Conservation (phyloP, 208 protist species). For the Strigomonas culicis region DNA sequence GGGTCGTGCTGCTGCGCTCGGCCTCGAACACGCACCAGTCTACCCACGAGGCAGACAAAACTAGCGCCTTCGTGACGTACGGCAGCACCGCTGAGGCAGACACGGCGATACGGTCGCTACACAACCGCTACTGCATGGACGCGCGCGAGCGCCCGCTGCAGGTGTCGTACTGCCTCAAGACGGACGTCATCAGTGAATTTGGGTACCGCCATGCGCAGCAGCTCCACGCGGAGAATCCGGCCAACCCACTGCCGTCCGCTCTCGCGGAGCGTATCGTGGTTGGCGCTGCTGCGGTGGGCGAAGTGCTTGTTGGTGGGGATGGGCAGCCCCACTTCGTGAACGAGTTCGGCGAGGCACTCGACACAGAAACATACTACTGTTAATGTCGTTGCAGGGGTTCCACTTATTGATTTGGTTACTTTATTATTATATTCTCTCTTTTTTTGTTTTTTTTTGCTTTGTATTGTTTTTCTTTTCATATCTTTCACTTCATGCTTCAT, state of each 20-base stretch:
- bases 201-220: conserved; percentile 50
- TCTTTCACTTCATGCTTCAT: neutral
- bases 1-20: conserved; percentile 22
- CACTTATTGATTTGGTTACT: neutral
- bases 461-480: neutral
- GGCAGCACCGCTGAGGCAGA: conserved; percentile 49
- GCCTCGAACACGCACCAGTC: neutral
- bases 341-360: neutral
- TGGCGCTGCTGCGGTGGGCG: too few relatives aligned
- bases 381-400: too few relatives aligned
- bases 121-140: conserved; percentile 48
- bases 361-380: conserved; percentile 9
- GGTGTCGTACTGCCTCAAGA: conserved; percentile 59
- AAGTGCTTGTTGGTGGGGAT: too few relatives aligned
- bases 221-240: conserved; percentile 49
- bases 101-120: conserved; percentile 43
- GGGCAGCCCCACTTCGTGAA: neutral
- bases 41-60: too few relatives aligned
- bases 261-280: conserved; percentile 13
- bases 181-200: conserved; percentile 55
- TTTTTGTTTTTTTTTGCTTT: conserved; percentile 4
- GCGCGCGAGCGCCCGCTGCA: conserved; percentile 51
- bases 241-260: conserved; percentile 41
- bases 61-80: conserved; percentile 39
- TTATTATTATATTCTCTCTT: conserved; percentile 4